Conservation (phyloP, 2,329 filamentous ascomycete genomes). For the Ambrosiella cleistominuta region DNA sequence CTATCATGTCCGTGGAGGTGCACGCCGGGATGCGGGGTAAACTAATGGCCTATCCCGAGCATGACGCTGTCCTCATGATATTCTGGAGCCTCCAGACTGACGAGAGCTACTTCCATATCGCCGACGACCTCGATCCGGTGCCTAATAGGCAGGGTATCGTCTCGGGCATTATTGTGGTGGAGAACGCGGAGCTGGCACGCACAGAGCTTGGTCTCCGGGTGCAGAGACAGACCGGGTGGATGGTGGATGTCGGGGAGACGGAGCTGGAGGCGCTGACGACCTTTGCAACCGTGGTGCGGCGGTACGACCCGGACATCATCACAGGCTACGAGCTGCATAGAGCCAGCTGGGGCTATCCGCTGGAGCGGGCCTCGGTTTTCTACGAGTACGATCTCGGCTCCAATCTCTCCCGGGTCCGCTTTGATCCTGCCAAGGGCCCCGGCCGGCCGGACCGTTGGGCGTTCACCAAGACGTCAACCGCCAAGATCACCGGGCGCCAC, state of each 20-base stretch:
- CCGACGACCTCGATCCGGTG: conserved; percentile 19
- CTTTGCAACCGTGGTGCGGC: conserved; percentile 73
- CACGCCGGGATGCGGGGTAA: conserved; percentile 75
- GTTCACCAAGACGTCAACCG: conserved; percentile 82
- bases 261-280: conserved; percentile 73
- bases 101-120: conserved; percentile 25
- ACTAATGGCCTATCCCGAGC: conserved; percentile 71
- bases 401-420: conserved; percentile 37
- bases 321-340: conserved; percentile 92
- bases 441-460: conserved; percentile 61
- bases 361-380: conserved; percentile 69
- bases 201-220: conserved; percentile 42
- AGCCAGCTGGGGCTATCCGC: conserved; percentile 85
- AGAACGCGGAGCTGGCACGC: conserved; percentile 24
- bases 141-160: conserved; percentile 18
- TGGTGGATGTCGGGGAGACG: conserved; percentile 52
- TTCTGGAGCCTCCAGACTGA: conserved; percentile 82
- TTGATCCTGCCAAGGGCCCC: conserved; percentile 37
- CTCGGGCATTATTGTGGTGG: conserved; percentile 57
- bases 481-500: conserved; percentile 81
- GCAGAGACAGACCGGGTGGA: conserved; percentile 31
- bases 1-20: conserved; percentile 81
- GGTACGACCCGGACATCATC: conserved; percentile 75
- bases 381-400: conserved; percentile 85
- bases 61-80: conserved; percentile 73